Base-by-base conservation (phyloP, 2,329 filamentous ascomycete species). In the Aspergillus neotritici region DNA sequence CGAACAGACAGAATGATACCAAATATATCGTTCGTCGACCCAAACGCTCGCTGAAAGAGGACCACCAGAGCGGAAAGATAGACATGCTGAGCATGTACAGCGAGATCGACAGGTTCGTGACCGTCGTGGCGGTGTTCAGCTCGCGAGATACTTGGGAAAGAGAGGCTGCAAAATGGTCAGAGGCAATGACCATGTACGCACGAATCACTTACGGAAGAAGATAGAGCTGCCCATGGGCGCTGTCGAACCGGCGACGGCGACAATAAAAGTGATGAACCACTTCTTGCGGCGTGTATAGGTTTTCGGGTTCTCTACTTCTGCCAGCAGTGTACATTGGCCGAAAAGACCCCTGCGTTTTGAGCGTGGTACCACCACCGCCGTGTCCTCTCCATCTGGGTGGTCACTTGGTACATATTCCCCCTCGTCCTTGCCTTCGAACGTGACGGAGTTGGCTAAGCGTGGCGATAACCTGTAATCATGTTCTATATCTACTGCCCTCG, bases 1-100 rank as follows among this genome's bases (percentile, higher is more conserved):
- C 70, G 57, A 87, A 90, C 11, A 91, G 69, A 15, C 74, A 61
- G 62, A 93, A 93, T 0, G 85, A 89, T 29, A 78, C 67, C 28
- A 94, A 66, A 61, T 91, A 93, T 53, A 94, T 84, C n/a, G 80
- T 82, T 15, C 87, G 79, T 32, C 87, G 79, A 10, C 87, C 87
- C 1, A 75, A 59, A 4, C 67, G 67, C 54, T 93, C 87, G 7
- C 84, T 87, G 57, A 93, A 89, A 1, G 83, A 83, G 1, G 84
- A 87, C 86, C 86, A 93, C 87, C 87, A 93, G 1, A 94, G 73
- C 0, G 87, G 87, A 53, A 89, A 91, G 34, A 93, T 87, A 43
- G 82, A 79, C 86, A 93, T 87, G 54, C 78, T 72, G 4, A 93
- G 72, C 86, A 93, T 88, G 62, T 90, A 93, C 44, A 91, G 66